Evolutionary conservation across 2,329 filamentous ascomycete genomes (phyloP).

Genomic region (Gaeumannomyces sp.): DNA sequence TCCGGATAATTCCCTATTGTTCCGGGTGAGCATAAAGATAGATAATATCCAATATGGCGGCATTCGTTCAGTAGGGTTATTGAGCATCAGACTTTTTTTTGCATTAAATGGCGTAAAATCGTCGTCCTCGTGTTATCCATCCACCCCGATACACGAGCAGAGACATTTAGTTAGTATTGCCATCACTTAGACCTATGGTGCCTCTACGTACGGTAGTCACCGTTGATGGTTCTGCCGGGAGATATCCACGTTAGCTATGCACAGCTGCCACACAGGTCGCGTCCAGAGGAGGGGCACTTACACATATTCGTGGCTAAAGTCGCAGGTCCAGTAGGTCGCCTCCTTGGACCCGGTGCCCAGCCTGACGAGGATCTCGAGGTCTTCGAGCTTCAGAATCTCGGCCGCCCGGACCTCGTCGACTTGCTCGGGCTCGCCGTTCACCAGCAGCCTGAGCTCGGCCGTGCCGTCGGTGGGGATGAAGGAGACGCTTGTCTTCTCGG

Average conservation of each 20-base stretch:
- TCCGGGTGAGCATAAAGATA: too few species aligned
- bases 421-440: slow-evolving; percentile 72
- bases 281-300: slow-evolving; percentile 17
- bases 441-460: slow-evolving; percentile 66
- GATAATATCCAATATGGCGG: too few species aligned
- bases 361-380: slow-evolving; percentile 71
- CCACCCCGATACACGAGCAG: background rate
- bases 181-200: background rate
- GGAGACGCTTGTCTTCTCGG: slow-evolving; percentile 68
- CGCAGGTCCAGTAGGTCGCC: slow-evolving; percentile 77
- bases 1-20: too few species aligned
- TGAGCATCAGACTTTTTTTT: background rate
- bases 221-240: slow-evolving; percentile 55
- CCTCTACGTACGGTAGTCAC: slow-evolving; percentile 57
- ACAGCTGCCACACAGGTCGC: background rate
- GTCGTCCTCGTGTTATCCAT: background rate
- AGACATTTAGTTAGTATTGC: background rate
- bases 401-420: slow-evolving; percentile 73
- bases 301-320: slow-evolving; percentile 77
- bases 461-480: slow-evolving; percentile 76
- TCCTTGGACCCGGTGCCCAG: slow-evolving; percentile 63
- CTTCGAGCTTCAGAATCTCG: slow-evolving; percentile 70
- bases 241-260: slow-evolving; percentile 28
- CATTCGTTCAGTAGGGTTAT: too few species aligned
- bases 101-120: background rate